These are phyloP conservation scores for Singerocomus rubriflavus DNA, from an alignment of 1,284 basidiomycete genomes.

Conservation along the genomic window DNA sequence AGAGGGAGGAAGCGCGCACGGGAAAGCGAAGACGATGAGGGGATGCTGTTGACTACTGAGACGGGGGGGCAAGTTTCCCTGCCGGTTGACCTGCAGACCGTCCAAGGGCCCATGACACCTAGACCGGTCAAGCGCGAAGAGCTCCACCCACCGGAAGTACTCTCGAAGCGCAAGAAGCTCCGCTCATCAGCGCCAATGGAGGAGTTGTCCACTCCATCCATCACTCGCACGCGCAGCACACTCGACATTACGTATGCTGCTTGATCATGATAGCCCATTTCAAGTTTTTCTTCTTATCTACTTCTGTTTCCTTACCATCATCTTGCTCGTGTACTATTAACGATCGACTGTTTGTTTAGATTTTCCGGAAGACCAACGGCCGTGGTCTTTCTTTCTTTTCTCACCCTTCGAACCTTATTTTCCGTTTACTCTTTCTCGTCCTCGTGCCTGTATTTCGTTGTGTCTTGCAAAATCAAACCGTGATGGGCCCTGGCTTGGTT, in stretches of 20 bases:
- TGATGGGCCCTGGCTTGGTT: neutral
- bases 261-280: neutral
- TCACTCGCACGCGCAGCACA: conserved; percentile 3
- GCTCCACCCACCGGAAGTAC: conserved; percentile 2
- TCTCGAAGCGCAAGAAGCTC: conserved; percentile 17
- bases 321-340: conserved; percentile 1
- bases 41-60: neutral
- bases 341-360: neutral
- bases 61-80: neutral
- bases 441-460: neutral
- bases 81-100: neutral
- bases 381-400: neutral
- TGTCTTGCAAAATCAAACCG: conserved; percentile 8
- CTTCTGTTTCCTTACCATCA: neutral
- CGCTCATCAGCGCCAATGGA: conserved; percentile 1
- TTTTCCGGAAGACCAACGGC: neutral
- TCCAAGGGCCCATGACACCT: conserved; percentile 2
- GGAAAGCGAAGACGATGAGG: conserved; percentile 8
- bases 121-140: conserved; percentile 4
- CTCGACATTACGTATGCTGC: conserved; percentile 2
- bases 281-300: neutral
- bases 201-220: neutral
- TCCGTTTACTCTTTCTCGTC: neutral
- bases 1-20: conserved; percentile 20
- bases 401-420: neutral